Conservation (phyloP, 2,329 filamentous ascomycete species). For the Neofusicoccum parvum region DNA sequence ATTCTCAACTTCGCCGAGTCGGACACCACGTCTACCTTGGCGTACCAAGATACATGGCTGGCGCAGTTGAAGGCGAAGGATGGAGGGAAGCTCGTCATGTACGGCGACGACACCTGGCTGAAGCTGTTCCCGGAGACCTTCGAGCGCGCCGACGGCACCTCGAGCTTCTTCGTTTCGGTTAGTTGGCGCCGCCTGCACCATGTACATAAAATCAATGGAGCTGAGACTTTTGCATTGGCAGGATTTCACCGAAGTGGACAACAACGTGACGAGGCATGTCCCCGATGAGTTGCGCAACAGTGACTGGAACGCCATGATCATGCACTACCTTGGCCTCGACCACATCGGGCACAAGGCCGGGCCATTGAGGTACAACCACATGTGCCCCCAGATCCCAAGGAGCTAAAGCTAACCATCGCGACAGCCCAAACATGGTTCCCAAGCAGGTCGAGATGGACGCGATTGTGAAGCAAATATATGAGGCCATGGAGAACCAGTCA, state of each 20-base stretch:
- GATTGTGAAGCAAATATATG: conserved; percentile 75
- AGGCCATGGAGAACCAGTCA: conserved; percentile 68
- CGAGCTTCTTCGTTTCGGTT: conserved; percentile 97
- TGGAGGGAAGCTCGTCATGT: conserved; percentile 81
- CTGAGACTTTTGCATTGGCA: conserved; percentile 41
- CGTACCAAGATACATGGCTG: conserved; percentile 92
- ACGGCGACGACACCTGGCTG: conserved; percentile 97
- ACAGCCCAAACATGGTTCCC: conserved; percentile 82
- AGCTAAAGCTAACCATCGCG: conserved; percentile 21
- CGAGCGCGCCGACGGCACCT: conserved; percentile 84
- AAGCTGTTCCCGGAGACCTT: conserved; percentile 93
- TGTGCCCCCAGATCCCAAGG: not conserved
- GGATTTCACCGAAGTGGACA: conserved; percentile 98
- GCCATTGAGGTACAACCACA: conserved; percentile 65
- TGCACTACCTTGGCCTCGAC: conserved; percentile 94
- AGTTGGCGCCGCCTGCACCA: conserved; percentile 44
- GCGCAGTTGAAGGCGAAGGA: conserved; percentile 76
- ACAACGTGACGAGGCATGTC: conserved; percentile 93
- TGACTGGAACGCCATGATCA: conserved; percentile 91
- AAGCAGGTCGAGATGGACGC: conserved; percentile 95
- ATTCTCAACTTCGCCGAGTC: conserved; percentile 96
- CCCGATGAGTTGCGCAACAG: conserved; percentile 70
- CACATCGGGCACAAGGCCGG: conserved; percentile 98
- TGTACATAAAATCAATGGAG: conserved; percentile 38
- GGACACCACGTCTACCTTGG: conserved; percentile 85